These are phyloP conservation scores for Zopfia rhizophila DNA, from an alignment of 2,329 filamentous ascomycete genomes.

Conservation along the genomic window DNA sequence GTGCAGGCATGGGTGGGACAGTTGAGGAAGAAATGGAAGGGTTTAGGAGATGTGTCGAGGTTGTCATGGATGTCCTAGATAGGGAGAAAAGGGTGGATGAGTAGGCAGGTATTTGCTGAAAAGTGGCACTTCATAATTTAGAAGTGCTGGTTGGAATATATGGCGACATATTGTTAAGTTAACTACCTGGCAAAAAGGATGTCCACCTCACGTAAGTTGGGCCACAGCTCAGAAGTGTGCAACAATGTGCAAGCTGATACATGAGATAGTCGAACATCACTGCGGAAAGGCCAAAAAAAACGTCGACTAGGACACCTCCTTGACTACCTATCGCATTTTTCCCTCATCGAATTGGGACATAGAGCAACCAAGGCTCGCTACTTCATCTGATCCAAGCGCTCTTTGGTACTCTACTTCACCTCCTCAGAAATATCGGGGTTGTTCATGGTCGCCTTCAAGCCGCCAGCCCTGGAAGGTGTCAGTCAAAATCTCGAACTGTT, in stretches of 20 bases:
- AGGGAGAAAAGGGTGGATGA: constrained; percentile 18
- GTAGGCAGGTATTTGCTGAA: too few relatives aligned
- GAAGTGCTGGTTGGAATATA: too few relatives aligned
- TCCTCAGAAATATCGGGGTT: constrained; percentile 68
- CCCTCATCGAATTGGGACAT: not conserved
- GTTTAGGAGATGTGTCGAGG: constrained; percentile 77
- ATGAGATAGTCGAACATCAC: too few relatives aligned
- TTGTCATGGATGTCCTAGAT: constrained; percentile 68
- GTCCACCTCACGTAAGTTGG: too few relatives aligned
- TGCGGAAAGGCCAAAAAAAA: too few relatives aligned
- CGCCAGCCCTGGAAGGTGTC: constrained; percentile 18
- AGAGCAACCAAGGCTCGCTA: constrained; percentile 3
- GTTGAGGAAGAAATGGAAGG: constrained; percentile 96
- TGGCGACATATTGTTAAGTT: too few relatives aligned
- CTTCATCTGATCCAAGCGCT: constrained; percentile 59
- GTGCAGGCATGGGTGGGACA: constrained; percentile 78
- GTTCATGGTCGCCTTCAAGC: constrained; percentile 57
- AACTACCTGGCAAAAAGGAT: too few relatives aligned
- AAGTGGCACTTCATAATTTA: too few relatives aligned
- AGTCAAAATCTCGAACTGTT: not conserved
- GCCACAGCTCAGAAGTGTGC: too few relatives aligned
- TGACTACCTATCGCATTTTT: constrained; percentile 1
- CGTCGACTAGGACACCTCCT: not conserved
- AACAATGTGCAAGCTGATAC: too few relatives aligned
- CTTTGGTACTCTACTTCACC: constrained; percentile 66